These are phyloP conservation scores for Penicillium janthinellum DNA, from an alignment of 2,329 filamentous ascomycete genomes.

Conservation along the genomic window DNA sequence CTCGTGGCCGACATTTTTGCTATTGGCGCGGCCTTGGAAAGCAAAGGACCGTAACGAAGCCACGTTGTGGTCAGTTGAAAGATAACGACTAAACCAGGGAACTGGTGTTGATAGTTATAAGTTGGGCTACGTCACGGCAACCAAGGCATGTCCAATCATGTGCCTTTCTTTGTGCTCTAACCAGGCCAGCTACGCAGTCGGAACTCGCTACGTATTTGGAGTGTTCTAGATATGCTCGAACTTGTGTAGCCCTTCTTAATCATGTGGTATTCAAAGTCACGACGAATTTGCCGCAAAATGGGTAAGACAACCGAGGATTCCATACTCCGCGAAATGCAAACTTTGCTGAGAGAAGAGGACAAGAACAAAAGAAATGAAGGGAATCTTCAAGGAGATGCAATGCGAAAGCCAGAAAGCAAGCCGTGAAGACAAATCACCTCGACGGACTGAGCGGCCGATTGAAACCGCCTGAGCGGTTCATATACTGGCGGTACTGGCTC, in stretches of 20 bases:
- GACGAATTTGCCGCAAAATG: conserved; percentile 12
- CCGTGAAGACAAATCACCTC: conserved; percentile 29
- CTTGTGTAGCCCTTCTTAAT: neutral
- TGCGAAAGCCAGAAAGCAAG: neutral
- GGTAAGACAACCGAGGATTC: conserved; percentile 18
- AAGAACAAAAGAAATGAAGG: conserved; percentile 9
- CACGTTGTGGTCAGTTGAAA: conserved; percentile 22
- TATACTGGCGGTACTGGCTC: conserved; percentile 94
- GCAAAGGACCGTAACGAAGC: conserved; percentile 24
- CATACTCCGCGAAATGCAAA: conserved; percentile 38
- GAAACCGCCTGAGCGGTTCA: conserved; percentile 60
- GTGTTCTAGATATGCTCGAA: conserved; percentile 1
- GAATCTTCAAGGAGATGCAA: neutral
- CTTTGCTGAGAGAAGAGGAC: conserved; percentile 16
- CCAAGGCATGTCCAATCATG: conserved; percentile 27
- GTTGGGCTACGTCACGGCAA: conserved; percentile 33
- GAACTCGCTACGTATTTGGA: neutral
- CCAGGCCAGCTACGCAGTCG: neutral
- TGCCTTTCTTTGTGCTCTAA: conserved; percentile 9
- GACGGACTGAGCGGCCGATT: conserved; percentile 53
- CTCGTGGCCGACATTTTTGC: conserved; percentile 34
- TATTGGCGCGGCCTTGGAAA: conserved; percentile 19
- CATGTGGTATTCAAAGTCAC: conserved; percentile 10
- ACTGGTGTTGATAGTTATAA: conserved; percentile 4
- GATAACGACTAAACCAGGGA: neutral